A percentile compares a stretch with the other conserved stretches of the same genome.
Conservation (phyloP, 805 yeast species). For the Teunomyces kruisii region DNA sequence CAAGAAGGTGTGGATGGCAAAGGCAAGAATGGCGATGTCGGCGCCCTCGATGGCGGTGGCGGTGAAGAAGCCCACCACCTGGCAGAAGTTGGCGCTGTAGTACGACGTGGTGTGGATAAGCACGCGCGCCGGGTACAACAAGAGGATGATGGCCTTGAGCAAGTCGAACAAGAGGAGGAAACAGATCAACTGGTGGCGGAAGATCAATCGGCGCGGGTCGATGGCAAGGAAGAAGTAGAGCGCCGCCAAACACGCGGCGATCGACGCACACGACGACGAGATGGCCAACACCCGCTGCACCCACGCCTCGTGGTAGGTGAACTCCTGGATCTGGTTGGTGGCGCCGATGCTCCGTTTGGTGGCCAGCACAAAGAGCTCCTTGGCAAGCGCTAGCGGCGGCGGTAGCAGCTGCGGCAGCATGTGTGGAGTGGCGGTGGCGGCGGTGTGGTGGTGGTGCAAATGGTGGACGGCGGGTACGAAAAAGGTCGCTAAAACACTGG, state of each 20-base stretch:
- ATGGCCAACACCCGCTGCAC: constrained; percentile 39
- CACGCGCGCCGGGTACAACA: constrained; percentile 67
- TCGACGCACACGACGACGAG: constrained; percentile 37
- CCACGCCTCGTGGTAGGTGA: constrained; percentile 25
- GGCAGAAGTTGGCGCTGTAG: constrained; percentile 51
- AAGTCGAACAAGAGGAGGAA: constrained; percentile 72
- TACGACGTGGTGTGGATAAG: constrained; percentile 43
- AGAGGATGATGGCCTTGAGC: constrained; percentile 64
- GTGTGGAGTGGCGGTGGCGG: no score
- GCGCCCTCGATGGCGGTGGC: constrained; percentile 82
- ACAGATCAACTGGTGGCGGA: constrained; percentile 69
- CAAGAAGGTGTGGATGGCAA: constrained; percentile 80
- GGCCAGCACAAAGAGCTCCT: not conserved
- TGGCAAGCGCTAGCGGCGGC: not conserved
- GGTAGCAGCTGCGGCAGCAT: constrained; percentile 1
- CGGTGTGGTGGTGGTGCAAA: no score
- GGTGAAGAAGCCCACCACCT: constrained; percentile 77
- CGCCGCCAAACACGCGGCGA: constrained; percentile 53
- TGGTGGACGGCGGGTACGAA: no score
- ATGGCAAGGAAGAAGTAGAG: constrained; percentile 61
- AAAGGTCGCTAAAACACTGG: no score
- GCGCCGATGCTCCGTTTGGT: not conserved
- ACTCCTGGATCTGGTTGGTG: constrained; percentile 26
- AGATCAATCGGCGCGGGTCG: constrained; percentile 60
- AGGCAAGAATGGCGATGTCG: constrained; percentile 76